phyloP scores from a whole-genome alignment of 768 basidiomycete genomes.

The Exsudoporus frostii region DNA sequence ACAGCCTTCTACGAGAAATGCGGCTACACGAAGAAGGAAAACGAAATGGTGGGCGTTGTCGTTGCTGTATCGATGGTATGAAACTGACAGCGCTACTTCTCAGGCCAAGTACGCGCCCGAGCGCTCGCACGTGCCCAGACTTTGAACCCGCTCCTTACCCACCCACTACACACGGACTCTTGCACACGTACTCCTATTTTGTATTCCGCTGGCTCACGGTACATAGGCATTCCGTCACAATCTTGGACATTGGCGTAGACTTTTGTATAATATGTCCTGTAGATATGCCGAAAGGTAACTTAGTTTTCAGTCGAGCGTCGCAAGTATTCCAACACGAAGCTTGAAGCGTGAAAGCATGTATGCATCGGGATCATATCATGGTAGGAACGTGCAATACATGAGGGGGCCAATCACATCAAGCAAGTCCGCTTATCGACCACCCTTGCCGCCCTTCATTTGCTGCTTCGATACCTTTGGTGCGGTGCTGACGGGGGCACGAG shows the following conservation, averaged over 20 bases:
- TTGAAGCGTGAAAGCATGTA: slow-evolving; percentile 7
- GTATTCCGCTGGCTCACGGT: slow-evolving; percentile 5
- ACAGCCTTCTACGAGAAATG: slow-evolving; percentile 97
- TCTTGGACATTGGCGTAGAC: slow-evolving; percentile 7
- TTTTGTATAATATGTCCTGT: slow-evolving; percentile 17
- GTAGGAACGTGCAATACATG: slow-evolving; percentile 27
- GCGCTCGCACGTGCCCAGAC: slow-evolving; percentile 16
- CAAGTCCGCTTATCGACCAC: slow-evolving; percentile 52
- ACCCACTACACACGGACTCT: slow-evolving; percentile 6
- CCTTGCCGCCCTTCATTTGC: slow-evolving; percentile 91
- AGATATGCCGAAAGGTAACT: neutral
- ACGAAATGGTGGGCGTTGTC: slow-evolving; percentile 70
- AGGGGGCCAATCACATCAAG: neutral
- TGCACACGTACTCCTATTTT: slow-evolving; percentile 3
- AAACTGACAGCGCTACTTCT: slow-evolving; percentile 4
- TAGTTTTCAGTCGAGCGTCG: neutral
- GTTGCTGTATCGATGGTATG: neutral
- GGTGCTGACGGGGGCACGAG: slow-evolving; percentile 47
- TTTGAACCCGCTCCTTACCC: slow-evolving; percentile 15
- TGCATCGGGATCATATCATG: slow-evolving; percentile 17
- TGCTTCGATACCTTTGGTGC: slow-evolving; percentile 92
- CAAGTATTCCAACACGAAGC: slow-evolving; percentile 1
- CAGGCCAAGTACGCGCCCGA: slow-evolving; percentile 62
- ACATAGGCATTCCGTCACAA: slow-evolving; percentile 3
- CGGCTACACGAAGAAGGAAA: slow-evolving; percentile 86